These are phyloP conservation scores for Rhizopogon vesiculosus DNA, from an alignment of 768 basidiomycete genomes.

Conservation along the genomic window DNA sequence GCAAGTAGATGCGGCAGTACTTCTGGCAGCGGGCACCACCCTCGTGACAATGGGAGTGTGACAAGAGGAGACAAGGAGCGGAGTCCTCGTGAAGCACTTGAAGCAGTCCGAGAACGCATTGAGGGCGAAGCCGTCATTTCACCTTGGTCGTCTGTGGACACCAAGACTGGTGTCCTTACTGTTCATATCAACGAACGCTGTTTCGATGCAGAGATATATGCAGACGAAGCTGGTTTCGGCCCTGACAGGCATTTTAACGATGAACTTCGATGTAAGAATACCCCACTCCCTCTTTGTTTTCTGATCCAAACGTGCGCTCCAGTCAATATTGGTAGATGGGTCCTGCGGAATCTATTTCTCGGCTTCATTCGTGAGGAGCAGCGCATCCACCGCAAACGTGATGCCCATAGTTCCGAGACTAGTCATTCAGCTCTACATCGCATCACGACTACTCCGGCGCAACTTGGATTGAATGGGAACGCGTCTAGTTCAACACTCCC, in stretches of 20 bases:
- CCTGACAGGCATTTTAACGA: conserved; percentile 61
- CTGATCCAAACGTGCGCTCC: conserved; percentile 5
- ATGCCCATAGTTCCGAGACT: conserved; percentile 15
- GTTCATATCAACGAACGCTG: conserved; percentile 84
- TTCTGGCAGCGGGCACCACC: conserved; percentile 27
- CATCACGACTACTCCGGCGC: conserved; percentile 12
- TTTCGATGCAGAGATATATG: conserved; percentile 94
- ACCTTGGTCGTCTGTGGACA: conserved; percentile 86
- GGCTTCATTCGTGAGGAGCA: conserved; percentile 73
- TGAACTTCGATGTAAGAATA: conserved; percentile 71
- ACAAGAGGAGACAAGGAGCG: conserved; percentile 38
- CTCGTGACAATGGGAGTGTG: conserved; percentile 26
- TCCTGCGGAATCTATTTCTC: conserved; percentile 78
- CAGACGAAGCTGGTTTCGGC: conserved; percentile 80
- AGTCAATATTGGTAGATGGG: conserved; percentile 95
- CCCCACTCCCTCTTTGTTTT: background rate
- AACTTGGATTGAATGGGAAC: conserved; percentile 22
- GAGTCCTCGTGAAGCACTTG: conserved; percentile 80
- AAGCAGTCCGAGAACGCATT: conserved; percentile 84
- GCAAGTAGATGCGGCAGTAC: conserved; percentile 48
- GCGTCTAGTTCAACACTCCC: conserved; percentile 12
- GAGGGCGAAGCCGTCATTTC: conserved; percentile 89
- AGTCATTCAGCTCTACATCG: conserved; percentile 18
- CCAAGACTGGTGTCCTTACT: conserved; percentile 82
- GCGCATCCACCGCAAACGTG: conserved; percentile 33